Percentiles rank a stretch among this genome's conserved stretches.
phyloP scores from a whole-genome alignment of 371 early-diverging fungal species.

The Batrachochytrium dendrobatidis region DNA sequence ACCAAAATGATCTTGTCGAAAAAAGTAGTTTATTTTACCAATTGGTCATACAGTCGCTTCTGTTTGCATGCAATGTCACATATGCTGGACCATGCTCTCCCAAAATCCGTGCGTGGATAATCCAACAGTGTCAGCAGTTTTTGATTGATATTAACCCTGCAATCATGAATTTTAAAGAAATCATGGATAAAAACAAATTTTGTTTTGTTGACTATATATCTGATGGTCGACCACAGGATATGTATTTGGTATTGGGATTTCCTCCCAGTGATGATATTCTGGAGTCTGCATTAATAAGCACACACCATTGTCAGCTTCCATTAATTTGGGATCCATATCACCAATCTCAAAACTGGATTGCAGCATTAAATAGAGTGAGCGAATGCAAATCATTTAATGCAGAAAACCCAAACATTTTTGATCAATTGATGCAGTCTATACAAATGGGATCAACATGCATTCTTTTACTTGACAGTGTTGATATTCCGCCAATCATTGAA shows the following conservation, averaged over 20 bases:
- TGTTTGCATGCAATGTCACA: neutral
- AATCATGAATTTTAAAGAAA: neutral
- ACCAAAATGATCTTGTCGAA: neutral
- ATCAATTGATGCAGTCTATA: no score
- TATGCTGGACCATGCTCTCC: neutral
- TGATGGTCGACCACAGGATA: slow-evolving; percentile 3
- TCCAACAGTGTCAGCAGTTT: neutral
- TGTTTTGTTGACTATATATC: slow-evolving; percentile 6
- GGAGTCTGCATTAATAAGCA: slow-evolving; percentile 11
- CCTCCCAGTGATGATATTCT: slow-evolving; percentile 5
- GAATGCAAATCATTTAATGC: no score
- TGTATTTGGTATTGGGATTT: slow-evolving; percentile 3
- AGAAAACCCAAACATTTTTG: no score
- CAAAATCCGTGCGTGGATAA: neutral
- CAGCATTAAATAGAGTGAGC: no score
- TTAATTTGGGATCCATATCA: slow-evolving; percentile 13
- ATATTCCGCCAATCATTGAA: no score
- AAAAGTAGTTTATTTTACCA: no score
- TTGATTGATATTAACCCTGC: neutral
- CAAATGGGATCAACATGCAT: no score
- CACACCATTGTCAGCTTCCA: slow-evolving; percentile 4
- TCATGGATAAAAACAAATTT: no score
- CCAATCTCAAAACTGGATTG: neutral
- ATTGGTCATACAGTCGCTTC: neutral
- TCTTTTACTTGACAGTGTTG: no score